Conservation (phyloP, 2,329 filamentous ascomycete genomes). For the Juglanconis oblonga region DNA sequence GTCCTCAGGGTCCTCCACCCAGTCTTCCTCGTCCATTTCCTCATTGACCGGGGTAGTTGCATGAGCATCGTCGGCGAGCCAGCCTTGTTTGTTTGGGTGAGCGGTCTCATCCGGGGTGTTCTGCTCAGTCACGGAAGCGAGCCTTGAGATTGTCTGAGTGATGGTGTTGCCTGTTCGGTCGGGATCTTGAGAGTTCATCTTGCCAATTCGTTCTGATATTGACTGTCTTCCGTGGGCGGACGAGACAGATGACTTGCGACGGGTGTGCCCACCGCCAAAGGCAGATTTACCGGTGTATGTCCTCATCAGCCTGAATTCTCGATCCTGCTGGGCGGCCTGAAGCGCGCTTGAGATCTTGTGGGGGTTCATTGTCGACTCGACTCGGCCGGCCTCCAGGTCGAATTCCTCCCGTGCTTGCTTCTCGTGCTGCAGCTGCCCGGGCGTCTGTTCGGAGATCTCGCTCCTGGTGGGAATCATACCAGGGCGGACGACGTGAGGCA, state of each 20-base stretch:
- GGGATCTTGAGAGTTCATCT: neutral
- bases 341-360: constrained; percentile 14
- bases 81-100: neutral
- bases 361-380: constrained; percentile 14
- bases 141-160: constrained; percentile 1
- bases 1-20: constrained; percentile 10
- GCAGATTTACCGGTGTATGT: constrained; percentile 10
- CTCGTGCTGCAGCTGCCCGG: constrained; percentile 12
- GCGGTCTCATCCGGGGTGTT: constrained; percentile 10
- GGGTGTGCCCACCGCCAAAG: neutral
- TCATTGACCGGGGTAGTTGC: neutral
- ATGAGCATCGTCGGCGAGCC: neutral
- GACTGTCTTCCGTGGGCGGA: constrained; percentile 2
- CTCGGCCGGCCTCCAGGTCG: constrained; percentile 15
- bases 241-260: constrained; percentile 12
- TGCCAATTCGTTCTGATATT: constrained; percentile 1
- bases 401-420: constrained; percentile 12
- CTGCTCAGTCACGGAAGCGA: constrained; percentile 10
- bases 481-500: constrained; percentile 50
- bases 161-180: constrained; percentile 3
- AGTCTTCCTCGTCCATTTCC: constrained; percentile 6
- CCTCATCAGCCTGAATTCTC: constrained; percentile 14
- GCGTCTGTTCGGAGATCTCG: constrained; percentile 29
- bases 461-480: constrained; percentile 48
- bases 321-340: constrained; percentile 15